These are phyloP conservation scores for Petrea volubilis DNA, from an alignment of 257 asterid species.

Conservation along the genomic window DNA sequence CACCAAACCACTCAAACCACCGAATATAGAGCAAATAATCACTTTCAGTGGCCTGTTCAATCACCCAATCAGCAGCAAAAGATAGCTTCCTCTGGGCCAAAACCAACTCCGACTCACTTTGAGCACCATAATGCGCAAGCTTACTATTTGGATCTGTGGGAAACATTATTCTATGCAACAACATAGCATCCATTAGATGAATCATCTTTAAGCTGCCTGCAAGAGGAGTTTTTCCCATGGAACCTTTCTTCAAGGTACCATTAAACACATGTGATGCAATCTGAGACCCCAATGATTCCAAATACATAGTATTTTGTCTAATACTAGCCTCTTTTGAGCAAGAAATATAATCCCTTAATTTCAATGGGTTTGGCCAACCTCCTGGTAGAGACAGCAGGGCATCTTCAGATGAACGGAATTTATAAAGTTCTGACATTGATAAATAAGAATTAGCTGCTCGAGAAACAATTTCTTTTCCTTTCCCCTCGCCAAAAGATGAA, in stretches of 20 bases:
- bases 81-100: conserved; percentile 51
- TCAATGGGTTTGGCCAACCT: conserved; percentile 92
- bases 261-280: conserved; percentile 39
- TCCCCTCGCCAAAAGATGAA: conserved; percentile 81
- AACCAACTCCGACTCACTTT: conserved; percentile 38
- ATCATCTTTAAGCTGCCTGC: conserved; percentile 36
- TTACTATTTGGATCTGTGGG: conserved; percentile 36
- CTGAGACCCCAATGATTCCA: conserved; percentile 70
- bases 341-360: conserved; percentile 59
- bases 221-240: conserved; percentile 32
- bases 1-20: conserved; percentile 77
- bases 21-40: conserved; percentile 66
- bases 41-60: conserved; percentile 79
- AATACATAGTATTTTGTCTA: conserved; percentile 64
- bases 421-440: conserved; percentile 39
- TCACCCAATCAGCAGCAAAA: conserved; percentile 89
- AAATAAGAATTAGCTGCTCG: conserved; percentile 46
- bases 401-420: conserved; percentile 47
- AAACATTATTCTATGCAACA: conserved; percentile 44
- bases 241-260: conserved; percentile 19
- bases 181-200: conserved; percentile 51
- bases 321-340: conserved; percentile 68
- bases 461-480: conserved; percentile 62
- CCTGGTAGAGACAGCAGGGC: conserved; percentile 66
- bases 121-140: conserved; percentile 25